A percentile compares a stretch with the other conserved stretches of the same genome.
These are phyloP conservation scores for Hygrophorus russula DNA, from an alignment of 768 basidiomycete genomes.

Conservation along the genomic window DNA sequence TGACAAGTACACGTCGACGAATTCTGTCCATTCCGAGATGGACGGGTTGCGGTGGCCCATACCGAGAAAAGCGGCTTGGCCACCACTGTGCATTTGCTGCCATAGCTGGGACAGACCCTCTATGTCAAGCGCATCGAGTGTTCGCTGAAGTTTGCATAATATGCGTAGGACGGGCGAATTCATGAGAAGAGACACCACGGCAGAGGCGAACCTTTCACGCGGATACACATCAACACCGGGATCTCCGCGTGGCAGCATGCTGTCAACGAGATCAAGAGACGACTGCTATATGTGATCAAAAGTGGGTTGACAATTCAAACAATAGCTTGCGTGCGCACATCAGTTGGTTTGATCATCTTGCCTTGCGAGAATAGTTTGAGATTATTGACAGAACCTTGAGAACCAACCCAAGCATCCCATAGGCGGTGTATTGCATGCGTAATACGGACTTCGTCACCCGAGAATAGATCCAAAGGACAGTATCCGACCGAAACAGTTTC, in stretches of 20 bases:
- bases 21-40: conserved; percentile 53
- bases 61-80: conserved; percentile 9
- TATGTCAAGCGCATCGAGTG: conserved; percentile 75
- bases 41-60: conserved; percentile 35
- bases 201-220: conserved; percentile 38
- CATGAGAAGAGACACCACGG: conserved; percentile 38
- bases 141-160: conserved; percentile 55
- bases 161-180: conserved; percentile 39
- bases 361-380: conserved; percentile 72
- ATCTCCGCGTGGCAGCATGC: conserved; percentile 8
- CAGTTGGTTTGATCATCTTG: conserved; percentile 38
- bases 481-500: conserved; percentile 37
- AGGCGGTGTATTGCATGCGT: conserved; percentile 53
- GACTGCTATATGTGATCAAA: conserved; percentile 12
- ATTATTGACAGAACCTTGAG: conserved; percentile 65
- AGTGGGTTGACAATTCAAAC: neutral
- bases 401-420: conserved; percentile 62
- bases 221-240: conserved; percentile 13
- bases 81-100: conserved; percentile 12
- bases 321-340: conserved; percentile 30
- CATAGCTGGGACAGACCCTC: conserved; percentile 58
- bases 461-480: conserved; percentile 89
- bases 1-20: conserved; percentile 43
- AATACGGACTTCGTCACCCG: conserved; percentile 50
- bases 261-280: conserved; percentile 15